Evolutionary conservation across 805 yeast species (phyloP).

Genomic region (Wickerhamiella qilinensis): DNA sequence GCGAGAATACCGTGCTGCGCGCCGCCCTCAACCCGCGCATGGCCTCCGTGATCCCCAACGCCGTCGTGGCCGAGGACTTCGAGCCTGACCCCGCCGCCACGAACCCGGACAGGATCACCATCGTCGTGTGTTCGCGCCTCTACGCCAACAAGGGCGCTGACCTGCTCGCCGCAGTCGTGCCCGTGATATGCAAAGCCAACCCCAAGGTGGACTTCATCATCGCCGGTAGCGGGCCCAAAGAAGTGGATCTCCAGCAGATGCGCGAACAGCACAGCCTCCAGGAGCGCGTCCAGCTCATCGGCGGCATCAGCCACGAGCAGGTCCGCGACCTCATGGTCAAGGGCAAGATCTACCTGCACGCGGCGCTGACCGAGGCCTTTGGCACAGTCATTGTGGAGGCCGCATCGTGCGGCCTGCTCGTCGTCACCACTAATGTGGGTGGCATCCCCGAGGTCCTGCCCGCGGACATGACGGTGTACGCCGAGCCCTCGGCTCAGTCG

Average conservation of each 20-base stretch:
- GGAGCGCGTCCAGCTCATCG: constrained; percentile 71
- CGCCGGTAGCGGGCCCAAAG: constrained; percentile 97
- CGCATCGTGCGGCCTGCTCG: constrained; percentile 84
- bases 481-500: constrained; percentile 75
- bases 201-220: constrained; percentile 59
- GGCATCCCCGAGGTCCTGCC: constrained; percentile 97
- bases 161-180: constrained; percentile 66
- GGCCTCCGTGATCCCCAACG: constrained; percentile 91
- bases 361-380: constrained; percentile 91
- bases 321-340: constrained; percentile 84
- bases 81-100: constrained; percentile 18
- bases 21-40: constrained; percentile 62
- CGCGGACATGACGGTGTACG: constrained; percentile 78
- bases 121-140: constrained; percentile 79
- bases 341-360: constrained; percentile 88
- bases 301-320: constrained; percentile 80
- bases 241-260: constrained; percentile 88
- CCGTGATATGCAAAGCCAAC: constrained; percentile 52
- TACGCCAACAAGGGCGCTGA: constrained; percentile 97
- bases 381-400: constrained; percentile 97
- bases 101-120: constrained; percentile 37
- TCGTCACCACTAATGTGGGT: constrained; percentile 91
- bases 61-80: constrained; percentile 79
- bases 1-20: constrained; percentile 84
- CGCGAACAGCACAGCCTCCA: constrained; percentile 73